These are phyloP conservation scores for Mucor circinelloides DNA, from an alignment of 371 early-diverging fungal genomes.

Conservation along the genomic window DNA sequence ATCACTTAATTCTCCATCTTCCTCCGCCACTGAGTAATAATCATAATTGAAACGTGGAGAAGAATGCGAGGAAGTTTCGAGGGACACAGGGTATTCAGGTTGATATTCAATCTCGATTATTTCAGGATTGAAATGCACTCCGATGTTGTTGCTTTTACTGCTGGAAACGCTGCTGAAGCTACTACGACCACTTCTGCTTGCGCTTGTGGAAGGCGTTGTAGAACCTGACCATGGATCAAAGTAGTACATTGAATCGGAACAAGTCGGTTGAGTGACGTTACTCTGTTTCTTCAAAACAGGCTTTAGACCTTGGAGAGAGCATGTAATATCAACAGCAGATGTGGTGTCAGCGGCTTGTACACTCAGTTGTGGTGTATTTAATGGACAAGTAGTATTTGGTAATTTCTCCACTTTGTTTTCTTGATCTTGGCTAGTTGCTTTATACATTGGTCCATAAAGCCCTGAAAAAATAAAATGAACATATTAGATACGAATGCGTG, in stretches of 20 bases:
- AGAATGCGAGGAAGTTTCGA: slow-evolving; percentile 3
- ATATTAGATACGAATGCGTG: not conserved
- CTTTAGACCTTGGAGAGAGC: slow-evolving; percentile 27
- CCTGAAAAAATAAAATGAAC: slow-evolving; percentile 14
- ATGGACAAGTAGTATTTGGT: not conserved
- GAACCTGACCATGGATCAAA: slow-evolving; percentile 8
- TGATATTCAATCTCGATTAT: slow-evolving; percentile 36
- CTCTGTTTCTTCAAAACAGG: slow-evolving; percentile 35
- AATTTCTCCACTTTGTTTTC: not conserved
- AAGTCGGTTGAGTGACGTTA: slow-evolving; percentile 27
- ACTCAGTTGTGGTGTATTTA: not conserved
- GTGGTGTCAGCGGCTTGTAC: not conserved
- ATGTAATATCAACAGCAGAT: not conserved
- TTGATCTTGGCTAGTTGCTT: slow-evolving; percentile 1
- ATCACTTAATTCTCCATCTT: not conserved
- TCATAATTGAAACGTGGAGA: not conserved
- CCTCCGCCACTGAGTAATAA: not conserved
- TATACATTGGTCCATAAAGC: slow-evolving; percentile 38
- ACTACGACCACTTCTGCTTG: slow-evolving; percentile 7
- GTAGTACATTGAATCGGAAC: slow-evolving; percentile 17
- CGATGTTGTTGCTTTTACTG: slow-evolving; percentile 5
- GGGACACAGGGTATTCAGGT: slow-evolving; percentile 29
- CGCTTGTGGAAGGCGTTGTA: not conserved
- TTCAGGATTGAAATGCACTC: slow-evolving; percentile 35
- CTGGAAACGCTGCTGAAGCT: slow-evolving; percentile 15